Conservation (phyloP, 495 filamentous ascomycete genomes). For the Darksidea phi region DNA sequence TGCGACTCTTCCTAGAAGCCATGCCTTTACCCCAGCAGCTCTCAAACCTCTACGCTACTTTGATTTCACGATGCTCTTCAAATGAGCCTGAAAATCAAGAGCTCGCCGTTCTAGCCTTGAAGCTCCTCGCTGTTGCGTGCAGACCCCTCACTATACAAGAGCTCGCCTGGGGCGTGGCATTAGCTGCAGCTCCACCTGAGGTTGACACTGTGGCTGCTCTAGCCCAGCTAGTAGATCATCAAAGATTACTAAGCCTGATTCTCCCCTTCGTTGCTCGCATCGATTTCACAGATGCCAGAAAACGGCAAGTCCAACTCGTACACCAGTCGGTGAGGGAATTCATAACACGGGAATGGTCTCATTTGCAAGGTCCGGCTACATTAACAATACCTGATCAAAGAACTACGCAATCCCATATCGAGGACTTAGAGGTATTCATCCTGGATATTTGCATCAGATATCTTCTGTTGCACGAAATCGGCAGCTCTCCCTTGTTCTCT, state of each 20-base stretch:
- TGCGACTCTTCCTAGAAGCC: slow-evolving; percentile 4
- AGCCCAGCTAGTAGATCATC: slow-evolving; percentile 6
- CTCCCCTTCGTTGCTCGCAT: slow-evolving; percentile 10
- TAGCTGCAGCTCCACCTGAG: slow-evolving; percentile 7
- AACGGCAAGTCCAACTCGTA: slow-evolving; percentile 19
- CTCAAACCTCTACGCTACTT: slow-evolving; percentile 5
- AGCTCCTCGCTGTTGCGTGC: slow-evolving; percentile 8
- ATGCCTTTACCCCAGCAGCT: slow-evolving; percentile 9
- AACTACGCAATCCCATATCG: background rate
- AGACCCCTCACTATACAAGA: slow-evolving; percentile 15
- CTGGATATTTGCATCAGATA: slow-evolving; percentile 15
- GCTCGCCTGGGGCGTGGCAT: slow-evolving; percentile 12
- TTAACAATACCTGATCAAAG: slow-evolving; percentile 6
- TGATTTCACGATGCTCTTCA: slow-evolving; percentile 12
- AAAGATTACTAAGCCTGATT: slow-evolving; percentile 3
- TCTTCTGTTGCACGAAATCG: slow-evolving; percentile 10
- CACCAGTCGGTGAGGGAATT: slow-evolving; percentile 17
- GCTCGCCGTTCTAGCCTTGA: slow-evolving; percentile 6
- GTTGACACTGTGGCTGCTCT: slow-evolving; percentile 10
- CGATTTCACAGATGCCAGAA: slow-evolving; percentile 2
- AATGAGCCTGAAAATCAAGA: slow-evolving; percentile 14
- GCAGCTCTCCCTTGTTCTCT: slow-evolving; percentile 8
- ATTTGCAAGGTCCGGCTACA: background rate
- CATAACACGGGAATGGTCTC: slow-evolving; percentile 9
- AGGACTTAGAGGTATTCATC: slow-evolving; percentile 2